These are phyloP conservation scores for Chaetomiaceae sp. DNA, from an alignment of 2,329 filamentous ascomycete species.

Conservation along the genomic window DNA sequence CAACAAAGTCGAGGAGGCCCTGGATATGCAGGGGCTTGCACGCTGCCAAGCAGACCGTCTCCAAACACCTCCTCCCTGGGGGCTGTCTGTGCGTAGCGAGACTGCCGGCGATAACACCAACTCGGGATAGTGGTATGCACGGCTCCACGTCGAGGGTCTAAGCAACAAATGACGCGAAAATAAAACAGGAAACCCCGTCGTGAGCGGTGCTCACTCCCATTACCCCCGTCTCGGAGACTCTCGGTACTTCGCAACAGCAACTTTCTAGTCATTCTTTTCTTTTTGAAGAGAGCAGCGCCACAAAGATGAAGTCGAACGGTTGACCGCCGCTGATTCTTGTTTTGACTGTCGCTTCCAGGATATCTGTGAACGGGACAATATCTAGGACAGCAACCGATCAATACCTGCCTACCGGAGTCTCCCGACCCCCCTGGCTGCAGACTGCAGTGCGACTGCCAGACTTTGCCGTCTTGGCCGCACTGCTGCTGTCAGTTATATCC, in stretches of 20 bases:
- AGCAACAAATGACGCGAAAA: neutral
- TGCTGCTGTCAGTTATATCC: neutral
- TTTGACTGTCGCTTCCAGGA: no score
- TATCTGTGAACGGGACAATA: no score
- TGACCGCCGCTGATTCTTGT: no score
- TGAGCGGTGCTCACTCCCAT: neutral
- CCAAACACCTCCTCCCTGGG: neutral
- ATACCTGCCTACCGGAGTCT: no score
- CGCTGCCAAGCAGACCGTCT: neutral
- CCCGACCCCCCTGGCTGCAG: no score
- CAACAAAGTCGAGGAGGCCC: no score
- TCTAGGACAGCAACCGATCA: no score
- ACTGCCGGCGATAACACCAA: neutral
- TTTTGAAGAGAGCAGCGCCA: neutral
- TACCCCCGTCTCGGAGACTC: neutral
- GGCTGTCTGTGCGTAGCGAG: neutral
- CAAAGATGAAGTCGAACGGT: neutral
- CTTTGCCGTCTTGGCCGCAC: neutral
- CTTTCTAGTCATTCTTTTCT: neutral
- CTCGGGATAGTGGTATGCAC: neutral
- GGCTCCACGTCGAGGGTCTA: neutral
- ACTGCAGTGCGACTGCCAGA: no score
- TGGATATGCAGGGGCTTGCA: neutral
- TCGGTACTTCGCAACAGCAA: neutral
- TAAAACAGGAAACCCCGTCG: neutral